Percentiles rank a stretch among this genome's conserved stretches.
These are phyloP conservation scores for Prunella vulgaris DNA, from an alignment of 257 asterid species.

Conservation along the genomic window DNA sequence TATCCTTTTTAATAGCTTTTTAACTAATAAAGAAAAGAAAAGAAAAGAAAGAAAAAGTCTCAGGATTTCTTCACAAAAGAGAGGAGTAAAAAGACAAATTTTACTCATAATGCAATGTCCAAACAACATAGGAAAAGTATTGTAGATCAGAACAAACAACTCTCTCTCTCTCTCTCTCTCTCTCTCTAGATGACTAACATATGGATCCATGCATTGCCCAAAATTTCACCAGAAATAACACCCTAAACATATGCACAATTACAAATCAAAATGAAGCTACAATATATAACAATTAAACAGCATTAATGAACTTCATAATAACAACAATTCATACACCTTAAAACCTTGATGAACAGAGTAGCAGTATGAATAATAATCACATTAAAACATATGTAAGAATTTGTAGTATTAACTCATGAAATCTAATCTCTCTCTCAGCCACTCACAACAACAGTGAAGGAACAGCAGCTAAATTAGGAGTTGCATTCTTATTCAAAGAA, in stretches of 20 bases:
- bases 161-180: too few species aligned
- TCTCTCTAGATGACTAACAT: too few species aligned
- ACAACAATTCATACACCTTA: slow-evolving; percentile 21
- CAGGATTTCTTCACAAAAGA: not conserved
- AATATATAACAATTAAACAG: slow-evolving; percentile 12
- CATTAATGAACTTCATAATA: slow-evolving; percentile 19
- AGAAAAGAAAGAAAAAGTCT: too few species aligned
- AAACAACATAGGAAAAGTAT: not conserved
- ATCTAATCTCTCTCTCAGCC: slow-evolving; percentile 24
- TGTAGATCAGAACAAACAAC: too few species aligned
- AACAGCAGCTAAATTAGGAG: slow-evolving; percentile 66
- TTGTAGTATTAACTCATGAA: slow-evolving; percentile 29
- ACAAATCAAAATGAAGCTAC: not conserved
- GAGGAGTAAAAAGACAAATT: slow-evolving; percentile 7
- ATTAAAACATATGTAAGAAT: slow-evolving; percentile 25
- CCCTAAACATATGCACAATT: not conserved
- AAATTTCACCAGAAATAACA: not conserved
- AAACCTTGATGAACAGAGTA: slow-evolving; percentile 24
- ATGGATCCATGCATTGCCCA: not conserved
- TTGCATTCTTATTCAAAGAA: slow-evolving; percentile 27
- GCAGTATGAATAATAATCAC: slow-evolving; percentile 22
- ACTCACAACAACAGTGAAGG: slow-evolving; percentile 76
- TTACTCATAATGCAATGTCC: not conserved
- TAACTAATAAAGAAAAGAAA: not conserved
- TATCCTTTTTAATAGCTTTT: not conserved